phyloP scores from a whole-genome alignment of 805 yeast genomes.

The Maudiozyma bulderi region DNA sequence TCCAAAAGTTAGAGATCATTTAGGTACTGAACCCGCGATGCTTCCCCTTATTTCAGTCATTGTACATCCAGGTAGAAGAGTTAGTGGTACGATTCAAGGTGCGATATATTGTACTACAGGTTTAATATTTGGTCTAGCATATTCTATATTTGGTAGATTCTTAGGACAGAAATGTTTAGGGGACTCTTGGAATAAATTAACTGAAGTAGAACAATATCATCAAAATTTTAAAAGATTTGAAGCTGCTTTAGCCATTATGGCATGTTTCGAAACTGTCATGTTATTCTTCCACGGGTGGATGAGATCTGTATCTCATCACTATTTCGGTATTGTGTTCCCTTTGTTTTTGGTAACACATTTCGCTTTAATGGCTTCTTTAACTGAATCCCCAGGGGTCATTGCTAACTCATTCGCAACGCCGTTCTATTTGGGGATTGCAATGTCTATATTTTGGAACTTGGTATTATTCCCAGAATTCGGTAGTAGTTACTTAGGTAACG shows the following conservation, averaged over 20 bases:
- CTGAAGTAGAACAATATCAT: conserved; percentile 26
- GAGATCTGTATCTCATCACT: conserved; percentile 38
- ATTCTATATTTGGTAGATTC: conserved; percentile 34
- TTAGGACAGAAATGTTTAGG: conserved; percentile 33
- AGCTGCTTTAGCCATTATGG: conserved; percentile 36
- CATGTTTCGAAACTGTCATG: conserved; percentile 38
- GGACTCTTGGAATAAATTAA: conserved; percentile 14
- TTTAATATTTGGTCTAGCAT: conserved; percentile 34
- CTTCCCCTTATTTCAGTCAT: conserved; percentile 38
- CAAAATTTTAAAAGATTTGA: conserved; percentile 27
- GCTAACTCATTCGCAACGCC: conserved; percentile 35
- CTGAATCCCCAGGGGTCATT: conserved; percentile 24
- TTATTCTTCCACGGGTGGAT: conserved; percentile 41
- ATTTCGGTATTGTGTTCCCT: conserved; percentile 39
- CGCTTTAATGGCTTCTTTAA: conserved; percentile 33
- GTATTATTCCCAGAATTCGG: conserved; percentile 44
- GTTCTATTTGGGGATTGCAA: conserved; percentile 37
- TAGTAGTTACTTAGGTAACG: conserved; percentile 37
- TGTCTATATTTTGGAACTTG: conserved; percentile 36
- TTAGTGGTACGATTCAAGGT: conserved; percentile 39
- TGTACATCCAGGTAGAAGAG: conserved; percentile 42
- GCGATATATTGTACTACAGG: conserved; percentile 35
- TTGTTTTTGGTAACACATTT: conserved; percentile 43
- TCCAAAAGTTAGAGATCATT: conserved; percentile 25
- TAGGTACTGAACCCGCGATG: conserved; percentile 38